phyloP scores from a whole-genome alignment of 805 yeast genomes.

The Grigorovia transvaalensis region DNA sequence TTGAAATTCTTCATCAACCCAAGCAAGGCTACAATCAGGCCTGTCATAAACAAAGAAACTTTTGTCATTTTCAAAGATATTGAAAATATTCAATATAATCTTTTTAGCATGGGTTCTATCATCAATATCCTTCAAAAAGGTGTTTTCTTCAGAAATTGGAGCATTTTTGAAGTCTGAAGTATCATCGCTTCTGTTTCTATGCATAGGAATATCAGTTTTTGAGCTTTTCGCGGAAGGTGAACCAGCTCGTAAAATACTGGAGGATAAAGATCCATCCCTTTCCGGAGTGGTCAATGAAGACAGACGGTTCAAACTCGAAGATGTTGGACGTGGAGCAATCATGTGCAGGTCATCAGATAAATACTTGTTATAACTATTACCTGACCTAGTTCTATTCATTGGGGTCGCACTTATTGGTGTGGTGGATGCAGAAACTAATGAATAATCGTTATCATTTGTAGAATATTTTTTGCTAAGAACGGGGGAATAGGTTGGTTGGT shows the following conservation, averaged over 20 bases:
- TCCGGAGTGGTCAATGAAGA: constrained; percentile 2
- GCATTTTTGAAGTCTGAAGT: background rate
- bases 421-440: background rate
- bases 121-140: background rate
- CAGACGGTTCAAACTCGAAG: constrained; percentile 1
- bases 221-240: constrained; percentile 9
- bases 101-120: constrained; percentile 16
- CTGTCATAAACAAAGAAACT: constrained; percentile 17
- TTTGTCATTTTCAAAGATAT: constrained; percentile 22
- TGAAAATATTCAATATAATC: constrained; percentile 23
- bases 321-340: constrained; percentile 5
- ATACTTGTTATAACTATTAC: background rate
- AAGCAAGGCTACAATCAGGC: constrained; percentile 8
- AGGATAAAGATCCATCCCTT: constrained; percentile 2
- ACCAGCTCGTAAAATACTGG: constrained; percentile 4
- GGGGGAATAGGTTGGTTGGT: background rate
- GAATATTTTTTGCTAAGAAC: background rate
- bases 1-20: constrained; percentile 19
- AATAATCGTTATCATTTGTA: background rate
- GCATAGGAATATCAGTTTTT: background rate
- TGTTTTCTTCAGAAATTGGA: background rate
- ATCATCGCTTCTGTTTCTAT: background rate
- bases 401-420: constrained; percentile 1
- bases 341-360: background rate
- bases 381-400: constrained; percentile 7